phyloP scores from a whole-genome alignment of 2,329 filamentous ascomycete species.

The Conoideocrella luteorostrata region DNA sequence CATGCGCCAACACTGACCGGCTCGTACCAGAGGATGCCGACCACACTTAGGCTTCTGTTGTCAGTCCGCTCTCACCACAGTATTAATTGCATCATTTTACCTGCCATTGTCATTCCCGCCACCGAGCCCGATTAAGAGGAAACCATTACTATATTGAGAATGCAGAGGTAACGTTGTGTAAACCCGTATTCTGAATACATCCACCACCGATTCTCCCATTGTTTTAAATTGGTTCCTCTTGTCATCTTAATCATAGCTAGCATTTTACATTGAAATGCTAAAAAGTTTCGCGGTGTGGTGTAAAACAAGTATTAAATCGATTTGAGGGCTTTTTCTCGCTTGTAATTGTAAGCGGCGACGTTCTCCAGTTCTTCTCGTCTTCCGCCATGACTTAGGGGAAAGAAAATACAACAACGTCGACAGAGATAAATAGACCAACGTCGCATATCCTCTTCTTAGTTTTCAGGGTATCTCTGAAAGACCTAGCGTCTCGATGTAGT shows the following conservation, averaged over 20 bases:
- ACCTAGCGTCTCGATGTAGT: conserved; percentile 21
- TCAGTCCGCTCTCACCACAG: conserved; percentile 8
- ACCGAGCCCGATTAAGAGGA: conserved; percentile 2
- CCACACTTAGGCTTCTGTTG: conserved; percentile 10
- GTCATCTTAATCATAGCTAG: conserved; percentile 25
- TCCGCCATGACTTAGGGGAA: conserved; percentile 26
- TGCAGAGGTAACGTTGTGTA: conserved; percentile 2
- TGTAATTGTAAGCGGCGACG: conserved; percentile 28
- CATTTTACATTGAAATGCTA: conserved; percentile 21
- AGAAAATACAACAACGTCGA: conserved; percentile 43
- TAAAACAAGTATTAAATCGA: conserved; percentile 24
- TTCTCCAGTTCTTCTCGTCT: conserved; percentile 36
- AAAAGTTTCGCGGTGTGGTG: conserved; percentile 22
- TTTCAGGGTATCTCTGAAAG: conserved; percentile 26
- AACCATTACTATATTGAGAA: conserved; percentile 8
- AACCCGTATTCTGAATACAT: conserved; percentile 6
- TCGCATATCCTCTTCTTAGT: conserved; percentile 25
- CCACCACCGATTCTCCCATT: conserved; percentile 12
- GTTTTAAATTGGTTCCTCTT: conserved; percentile 18
- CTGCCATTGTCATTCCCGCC: conserved; percentile 10
- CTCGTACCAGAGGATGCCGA: conserved; percentile 15
- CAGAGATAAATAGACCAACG: conserved; percentile 39
- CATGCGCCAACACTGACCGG: conserved; percentile 8
- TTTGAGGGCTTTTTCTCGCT: conserved; percentile 25
- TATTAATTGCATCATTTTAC: conserved; percentile 12